Percentiles rank a stretch among this genome's conserved stretches.
phyloP scores from a whole-genome alignment of 768 basidiomycete species.

The Lepiota brunneoincarnata region DNA sequence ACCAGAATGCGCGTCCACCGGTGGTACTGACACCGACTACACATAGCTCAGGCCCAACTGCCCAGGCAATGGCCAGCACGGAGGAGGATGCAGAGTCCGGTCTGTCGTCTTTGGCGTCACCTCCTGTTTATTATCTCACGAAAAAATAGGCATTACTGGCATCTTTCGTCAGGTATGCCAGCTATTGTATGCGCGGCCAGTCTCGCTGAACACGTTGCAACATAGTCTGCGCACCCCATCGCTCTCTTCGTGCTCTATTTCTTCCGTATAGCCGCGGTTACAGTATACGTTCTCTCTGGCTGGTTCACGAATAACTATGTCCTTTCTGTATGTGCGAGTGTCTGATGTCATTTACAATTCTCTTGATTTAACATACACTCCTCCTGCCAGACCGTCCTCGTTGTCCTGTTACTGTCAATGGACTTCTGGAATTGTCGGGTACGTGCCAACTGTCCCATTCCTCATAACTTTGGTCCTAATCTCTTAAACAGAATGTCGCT shows the following conservation, averaged over 20 bases:
- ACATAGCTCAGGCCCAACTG: slow-evolving; percentile 25
- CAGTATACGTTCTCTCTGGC: slow-evolving; percentile 91
- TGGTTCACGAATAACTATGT: slow-evolving; percentile 91
- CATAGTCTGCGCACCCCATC: slow-evolving; percentile 77
- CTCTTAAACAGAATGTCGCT: slow-evolving; percentile 76
- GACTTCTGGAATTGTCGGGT: slow-evolving; percentile 99
- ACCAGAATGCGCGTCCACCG: slow-evolving; percentile 17
- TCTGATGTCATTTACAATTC: slow-evolving; percentile 4
- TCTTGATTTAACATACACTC: slow-evolving; percentile 1
- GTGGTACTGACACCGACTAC: slow-evolving; percentile 61
- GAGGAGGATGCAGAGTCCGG: slow-evolving; percentile 77
- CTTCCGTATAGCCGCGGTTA: slow-evolving; percentile 85
- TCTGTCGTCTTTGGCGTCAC: slow-evolving; percentile 24
- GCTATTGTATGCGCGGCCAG: not conserved
- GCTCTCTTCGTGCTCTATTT: slow-evolving; percentile 87
- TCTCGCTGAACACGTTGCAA: slow-evolving; percentile 13
- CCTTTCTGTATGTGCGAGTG: slow-evolving; percentile 65
- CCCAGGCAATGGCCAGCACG: slow-evolving; percentile 44
- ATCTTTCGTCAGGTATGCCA: slow-evolving; percentile 70
- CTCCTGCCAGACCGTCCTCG: slow-evolving; percentile 64
- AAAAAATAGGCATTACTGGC: slow-evolving; percentile 56
- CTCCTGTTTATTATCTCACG: not conserved
- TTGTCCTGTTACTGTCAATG: slow-evolving; percentile 91
- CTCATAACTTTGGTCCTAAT: not conserved
- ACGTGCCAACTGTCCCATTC: slow-evolving; percentile 18